phyloP scores from a whole-genome alignment of 768 basidiomycete genomes.

The Mycena crocata region DNA sequence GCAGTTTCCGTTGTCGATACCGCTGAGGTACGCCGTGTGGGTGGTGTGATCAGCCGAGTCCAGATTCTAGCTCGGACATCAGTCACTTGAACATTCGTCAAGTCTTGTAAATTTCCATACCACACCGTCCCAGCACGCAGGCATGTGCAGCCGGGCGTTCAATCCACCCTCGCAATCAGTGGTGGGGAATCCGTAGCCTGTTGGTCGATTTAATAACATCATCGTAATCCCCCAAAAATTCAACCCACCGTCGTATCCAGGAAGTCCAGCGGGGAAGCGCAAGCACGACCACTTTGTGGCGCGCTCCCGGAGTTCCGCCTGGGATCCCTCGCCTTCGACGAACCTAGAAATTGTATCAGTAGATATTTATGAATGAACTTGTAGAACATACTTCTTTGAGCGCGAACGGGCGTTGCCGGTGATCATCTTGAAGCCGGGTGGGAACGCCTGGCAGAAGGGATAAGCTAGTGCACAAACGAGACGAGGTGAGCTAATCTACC shows the following conservation, averaged over 20 bases:
- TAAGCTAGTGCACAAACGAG: not conserved
- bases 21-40: constrained; percentile 45
- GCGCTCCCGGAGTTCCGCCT: constrained; percentile 53
- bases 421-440: constrained; percentile 56
- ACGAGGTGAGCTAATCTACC: not conserved
- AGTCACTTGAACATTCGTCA: constrained; percentile 8
- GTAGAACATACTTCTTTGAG: constrained; percentile 79
- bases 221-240: constrained; percentile 38
- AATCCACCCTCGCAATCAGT: constrained; percentile 56
- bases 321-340: constrained; percentile 50
- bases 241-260: constrained; percentile 35
- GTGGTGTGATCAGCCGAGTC: constrained; percentile 52
- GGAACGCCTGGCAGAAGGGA: constrained; percentile 47
- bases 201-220: not conserved
- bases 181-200: constrained; percentile 53
- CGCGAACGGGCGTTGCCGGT: constrained; percentile 66
- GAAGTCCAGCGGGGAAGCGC: constrained; percentile 49
- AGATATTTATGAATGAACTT: no score
- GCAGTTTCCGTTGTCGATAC: constrained; percentile 52
- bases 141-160: constrained; percentile 50
- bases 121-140: no score
- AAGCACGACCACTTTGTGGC: constrained; percentile 55
- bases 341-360: no score
- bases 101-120: constrained; percentile 37
- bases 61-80: constrained; percentile 58